Evolutionary conservation across 805 yeast genomes (phyloP), one percentile per base, ranked within the genome.

Genomic region (Kodamaea restingae): DNA sequence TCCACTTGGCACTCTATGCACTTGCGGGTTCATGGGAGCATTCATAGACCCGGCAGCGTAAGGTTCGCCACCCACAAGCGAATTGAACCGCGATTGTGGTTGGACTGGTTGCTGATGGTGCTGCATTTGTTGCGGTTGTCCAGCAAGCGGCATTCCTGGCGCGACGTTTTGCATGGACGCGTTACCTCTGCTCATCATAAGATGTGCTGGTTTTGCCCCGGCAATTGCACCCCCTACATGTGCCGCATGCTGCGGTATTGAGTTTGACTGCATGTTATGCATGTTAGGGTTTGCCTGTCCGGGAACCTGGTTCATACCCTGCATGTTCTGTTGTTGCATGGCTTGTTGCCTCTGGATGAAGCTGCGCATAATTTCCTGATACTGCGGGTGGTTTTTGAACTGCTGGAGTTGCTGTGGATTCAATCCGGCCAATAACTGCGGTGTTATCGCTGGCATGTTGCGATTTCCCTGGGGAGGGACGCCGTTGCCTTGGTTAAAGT

Each of bases 351-450:
- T 51, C 46, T 63, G 72, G 45, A 63, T 54, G 53, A 66, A 67
- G 44, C 55, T 59, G 35, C 64, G 51, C 58, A 71, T 54, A 44
- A 65, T 63, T 22, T 62, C 63, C 48, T 63, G 73, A 39, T 64
- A 62, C 45, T 67, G 73, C 3, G 71, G 70, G 48, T 67, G 73
- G 45, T 54, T 63, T 43, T 62, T 62, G 41, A 66, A 51, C 41
- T 64, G 71, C 45, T 67, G 71, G 31, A 65, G 56, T 40, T 65
- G 73, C 47, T 67, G 70, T 15, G 73, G 70, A 15, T 67, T 52
- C 28, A 67, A 48, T 37, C 64, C 63, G 15, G 42, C 49, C 9
- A 46, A 41, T 30, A 50, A 40, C 37, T 56, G 55, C 2, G 56
- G 55, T 18, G 61, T 52, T 40, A 61, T 42, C 53, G 52, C 50